Conservation (phyloP, 176 grass and related monocot genomes). For the Aegilops umbellulata region DNA sequence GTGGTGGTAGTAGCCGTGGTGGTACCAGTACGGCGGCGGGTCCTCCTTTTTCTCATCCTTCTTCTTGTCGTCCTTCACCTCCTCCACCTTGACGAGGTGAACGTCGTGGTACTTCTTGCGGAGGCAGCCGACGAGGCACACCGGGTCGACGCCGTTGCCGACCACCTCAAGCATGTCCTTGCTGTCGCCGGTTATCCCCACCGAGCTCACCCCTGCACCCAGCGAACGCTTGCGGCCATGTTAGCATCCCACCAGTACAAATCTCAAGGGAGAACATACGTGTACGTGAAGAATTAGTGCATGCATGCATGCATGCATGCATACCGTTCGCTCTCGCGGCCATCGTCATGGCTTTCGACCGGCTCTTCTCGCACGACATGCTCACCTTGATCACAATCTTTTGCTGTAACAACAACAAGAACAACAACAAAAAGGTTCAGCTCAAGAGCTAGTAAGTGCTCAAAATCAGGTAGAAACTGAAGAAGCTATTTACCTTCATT, state of each 20-base stretch:
- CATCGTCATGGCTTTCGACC: constrained; percentile 28
- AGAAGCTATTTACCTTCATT: constrained; percentile 25
- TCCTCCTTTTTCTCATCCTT: constrained; percentile 1
- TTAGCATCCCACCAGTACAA: not conserved
- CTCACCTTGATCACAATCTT: constrained; percentile 54
- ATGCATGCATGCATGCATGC: not conserved
- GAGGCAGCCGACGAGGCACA: constrained; percentile 32
- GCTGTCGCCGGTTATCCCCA: constrained; percentile 44
- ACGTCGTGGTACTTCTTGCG: constrained; percentile 47
- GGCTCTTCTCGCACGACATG: constrained; percentile 41
- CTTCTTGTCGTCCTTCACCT: constrained; percentile 32
- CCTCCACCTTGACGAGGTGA: constrained; percentile 56
- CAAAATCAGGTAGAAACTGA: not conserved
- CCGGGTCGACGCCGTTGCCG: constrained; percentile 53
- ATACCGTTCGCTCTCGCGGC: constrained; percentile 18
- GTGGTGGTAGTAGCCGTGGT: constrained; percentile 28
- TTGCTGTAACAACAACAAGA: constrained; percentile 27
- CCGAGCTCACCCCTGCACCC: constrained; percentile 30
- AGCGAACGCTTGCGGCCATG: not conserved
- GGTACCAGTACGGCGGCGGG: not conserved
- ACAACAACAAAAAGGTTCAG: not conserved
- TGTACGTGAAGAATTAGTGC: not conserved
- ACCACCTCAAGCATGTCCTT: constrained; percentile 57
- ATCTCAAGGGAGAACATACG: not conserved
- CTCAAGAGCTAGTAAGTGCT: not conserved